phyloP scores from a whole-genome alignment of 1,284 basidiomycete species.

The Naganishia albida region DNA sequence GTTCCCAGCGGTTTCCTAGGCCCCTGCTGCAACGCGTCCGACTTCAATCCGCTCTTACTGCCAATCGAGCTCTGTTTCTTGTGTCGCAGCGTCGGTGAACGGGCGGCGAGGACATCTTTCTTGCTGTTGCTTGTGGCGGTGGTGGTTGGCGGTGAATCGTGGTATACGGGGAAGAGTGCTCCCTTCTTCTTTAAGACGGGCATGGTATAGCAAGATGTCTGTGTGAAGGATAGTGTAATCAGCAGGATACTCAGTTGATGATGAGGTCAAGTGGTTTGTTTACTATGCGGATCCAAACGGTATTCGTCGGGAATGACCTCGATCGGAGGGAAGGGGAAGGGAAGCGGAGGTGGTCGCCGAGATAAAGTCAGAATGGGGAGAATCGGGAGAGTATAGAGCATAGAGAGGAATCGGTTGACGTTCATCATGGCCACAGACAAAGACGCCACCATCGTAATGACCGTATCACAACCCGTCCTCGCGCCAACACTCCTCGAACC shows the following conservation, averaged over 20 bases:
- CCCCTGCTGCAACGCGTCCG: conserved; percentile 1
- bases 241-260: background rate
- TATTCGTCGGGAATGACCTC: too few relatives aligned
- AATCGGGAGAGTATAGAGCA: too few relatives aligned
- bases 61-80: background rate
- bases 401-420: too few relatives aligned
- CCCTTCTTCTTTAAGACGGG: conserved; percentile 53
- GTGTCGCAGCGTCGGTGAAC: conserved; percentile 8
- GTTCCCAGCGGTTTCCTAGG: background rate
- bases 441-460: conserved; percentile 3
- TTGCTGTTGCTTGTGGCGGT: conserved; percentile 4
- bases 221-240: background rate
- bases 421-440: background rate
- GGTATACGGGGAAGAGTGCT: conserved; percentile 53
- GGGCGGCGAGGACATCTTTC: conserved; percentile 21
- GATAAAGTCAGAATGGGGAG: too few relatives aligned
- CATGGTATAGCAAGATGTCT: conserved; percentile 38
- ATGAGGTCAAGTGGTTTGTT: too few relatives aligned
- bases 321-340: too few relatives aligned
- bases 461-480: conserved; percentile 9
- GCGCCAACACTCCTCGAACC: conserved; percentile 4
- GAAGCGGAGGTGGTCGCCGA: too few relatives aligned
- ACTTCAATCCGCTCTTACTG: conserved; percentile 2
- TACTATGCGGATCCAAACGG: too few relatives aligned
- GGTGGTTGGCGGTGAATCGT: conserved; percentile 45